Conservation (phyloP, 1,284 basidiomycete species). For the Uromyces viciae-fabae region DNA sequence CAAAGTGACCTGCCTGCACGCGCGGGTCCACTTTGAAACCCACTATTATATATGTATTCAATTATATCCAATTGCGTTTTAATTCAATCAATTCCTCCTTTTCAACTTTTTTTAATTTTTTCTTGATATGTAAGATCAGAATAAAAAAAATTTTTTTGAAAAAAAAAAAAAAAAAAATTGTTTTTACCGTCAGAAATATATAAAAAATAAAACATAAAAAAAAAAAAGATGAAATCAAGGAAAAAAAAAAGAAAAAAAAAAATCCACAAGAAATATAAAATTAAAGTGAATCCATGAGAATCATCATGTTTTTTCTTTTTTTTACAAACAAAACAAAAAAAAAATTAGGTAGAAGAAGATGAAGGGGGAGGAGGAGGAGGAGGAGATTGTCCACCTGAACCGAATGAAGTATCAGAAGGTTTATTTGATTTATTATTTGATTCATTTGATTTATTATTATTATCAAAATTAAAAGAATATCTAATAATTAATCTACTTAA, state of each 20-base stretch:
- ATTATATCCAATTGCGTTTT: too few species aligned
- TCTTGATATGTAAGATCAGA: neutral
- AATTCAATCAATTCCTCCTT: too few species aligned
- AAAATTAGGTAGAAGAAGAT: too few species aligned
- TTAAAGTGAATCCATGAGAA: too few species aligned
- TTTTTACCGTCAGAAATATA: neutral
- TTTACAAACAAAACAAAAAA: neutral
- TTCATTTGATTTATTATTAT: neutral
- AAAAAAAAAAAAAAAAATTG: neutral
- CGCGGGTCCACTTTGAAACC: too few species aligned
- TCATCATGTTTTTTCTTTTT: too few species aligned
- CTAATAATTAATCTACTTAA: neutral
- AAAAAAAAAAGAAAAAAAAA: neutral
- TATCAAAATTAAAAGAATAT: constrained; percentile 3
- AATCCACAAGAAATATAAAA: neutral
- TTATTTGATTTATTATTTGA: too few species aligned
- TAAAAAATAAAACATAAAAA: neutral
- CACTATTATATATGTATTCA: too few species aligned
- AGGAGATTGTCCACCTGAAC: neutral
- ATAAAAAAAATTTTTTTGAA: neutral
- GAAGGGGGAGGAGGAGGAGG: neutral
- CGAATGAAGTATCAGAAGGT: too few species aligned
- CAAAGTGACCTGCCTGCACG: too few species aligned
- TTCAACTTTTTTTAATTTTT: too few species aligned
- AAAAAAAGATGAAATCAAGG: neutral